These are phyloP conservation scores for Rhizophora apiculata DNA, from an alignment of 345 rosid species.

Conservation along the genomic window DNA sequence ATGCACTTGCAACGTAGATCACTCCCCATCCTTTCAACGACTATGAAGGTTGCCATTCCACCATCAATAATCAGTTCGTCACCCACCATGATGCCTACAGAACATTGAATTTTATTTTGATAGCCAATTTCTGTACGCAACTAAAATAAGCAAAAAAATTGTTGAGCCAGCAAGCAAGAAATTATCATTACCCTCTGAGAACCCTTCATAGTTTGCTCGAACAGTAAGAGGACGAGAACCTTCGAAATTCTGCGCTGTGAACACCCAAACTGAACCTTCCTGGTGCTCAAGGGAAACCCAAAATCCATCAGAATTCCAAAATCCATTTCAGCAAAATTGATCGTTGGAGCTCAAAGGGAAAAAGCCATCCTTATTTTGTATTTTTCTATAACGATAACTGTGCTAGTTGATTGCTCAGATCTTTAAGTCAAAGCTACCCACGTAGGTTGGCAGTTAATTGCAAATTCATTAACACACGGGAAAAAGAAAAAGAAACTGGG, in stretches of 20 bases:
- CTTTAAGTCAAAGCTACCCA: too few relatives aligned
- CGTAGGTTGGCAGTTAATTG: too few relatives aligned
- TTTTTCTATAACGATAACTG: neutral
- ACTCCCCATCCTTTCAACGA: constrained; percentile 52
- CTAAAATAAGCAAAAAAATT: neutral
- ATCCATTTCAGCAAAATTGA: neutral
- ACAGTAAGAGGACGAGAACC: constrained; percentile 55
- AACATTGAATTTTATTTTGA: neutral
- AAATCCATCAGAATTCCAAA: neutral
- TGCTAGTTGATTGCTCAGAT: too few relatives aligned
- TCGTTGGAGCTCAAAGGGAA: neutral
- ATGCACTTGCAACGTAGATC: constrained; percentile 61
- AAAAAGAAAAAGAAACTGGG: neutral
- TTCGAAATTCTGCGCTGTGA: constrained; percentile 47
- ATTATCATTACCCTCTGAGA: constrained; percentile 53
- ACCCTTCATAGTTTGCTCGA: constrained; percentile 57
- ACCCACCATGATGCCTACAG: constrained; percentile 59
- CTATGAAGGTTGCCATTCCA: constrained; percentile 73
- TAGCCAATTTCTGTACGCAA: neutral
- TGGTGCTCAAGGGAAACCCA: constrained; percentile 19
- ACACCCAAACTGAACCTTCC: constrained; percentile 67
- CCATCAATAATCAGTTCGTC: constrained; percentile 69
- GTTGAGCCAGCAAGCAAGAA: neutral
- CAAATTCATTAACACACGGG: neutral
- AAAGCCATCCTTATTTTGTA: neutral